Base-by-base conservation (phyloP, 106 monocot genomes). In the Ottelia alismoides region DNA sequence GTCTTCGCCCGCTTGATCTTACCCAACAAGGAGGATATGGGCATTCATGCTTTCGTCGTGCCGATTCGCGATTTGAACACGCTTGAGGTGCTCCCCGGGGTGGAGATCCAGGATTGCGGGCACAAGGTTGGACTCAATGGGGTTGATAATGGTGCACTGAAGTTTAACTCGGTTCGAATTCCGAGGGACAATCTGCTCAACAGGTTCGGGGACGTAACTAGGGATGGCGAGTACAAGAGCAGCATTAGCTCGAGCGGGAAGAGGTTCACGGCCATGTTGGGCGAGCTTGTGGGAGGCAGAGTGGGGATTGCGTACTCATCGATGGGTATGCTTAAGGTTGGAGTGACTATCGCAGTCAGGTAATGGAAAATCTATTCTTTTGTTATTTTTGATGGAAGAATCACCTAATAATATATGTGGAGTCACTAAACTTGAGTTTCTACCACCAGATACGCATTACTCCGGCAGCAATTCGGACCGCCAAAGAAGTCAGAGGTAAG, bases 381-480 rank as follows among this genome's bases (percentile, higher is more conserved):
- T n/a, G n/a, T n/a, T n/a, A n/a, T n/a, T n/a, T n/a, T n/a, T n/a
- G n/a, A n/a, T n/a, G n/a, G n/a, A n/a, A n/a, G n/a, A n/a, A n/a
- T n/a, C n/a, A n/a, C n/a, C n/a, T n/a, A n/a, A n/a, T n/a, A n/a
- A n/a, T n/a, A n/a, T n/a, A n/a, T n/a, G n/a, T n/a, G n/a, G n/a
- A n/a, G n/a, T n/a, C n/a, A n/a, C n/a, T n/a, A n/a, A n/a, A n/a
- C n/a, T n/a, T n/a, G n/a, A 7, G 16, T 43, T 16, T 43, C 40
- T 16, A 43, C 40, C 40, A 16, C 40, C 40, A 16, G 10, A 16
- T 43, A 98, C 45, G 85, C 96, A 45, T 55, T 98, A 2, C 82
- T 98, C 22, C 84, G 96, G 9, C 96, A 85, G 63, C 96, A 98
- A 65, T 98, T 98, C 56, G 96, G 96, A 43, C 89, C 89, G 44